These are phyloP conservation scores for Kuraishia capsulata DNA, from an alignment of 805 yeast genomes.

Conservation along the genomic window DNA sequence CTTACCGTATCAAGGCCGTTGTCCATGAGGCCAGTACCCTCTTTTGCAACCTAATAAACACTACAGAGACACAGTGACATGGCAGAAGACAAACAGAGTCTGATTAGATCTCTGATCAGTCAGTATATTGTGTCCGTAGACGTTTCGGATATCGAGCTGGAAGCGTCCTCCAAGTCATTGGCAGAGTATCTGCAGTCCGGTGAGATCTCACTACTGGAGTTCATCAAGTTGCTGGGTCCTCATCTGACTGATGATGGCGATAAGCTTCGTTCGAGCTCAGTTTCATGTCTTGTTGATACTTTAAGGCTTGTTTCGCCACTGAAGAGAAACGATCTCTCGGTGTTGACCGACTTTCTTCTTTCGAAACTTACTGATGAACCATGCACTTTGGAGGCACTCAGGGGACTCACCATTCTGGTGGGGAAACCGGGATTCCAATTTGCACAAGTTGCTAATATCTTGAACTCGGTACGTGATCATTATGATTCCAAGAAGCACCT, in stretches of 20 bases:
- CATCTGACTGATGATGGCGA: conserved; percentile 39
- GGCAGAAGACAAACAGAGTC: too few relatives aligned
- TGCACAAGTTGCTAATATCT: conserved; percentile 24
- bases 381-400: conserved; percentile 40
- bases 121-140: conserved; percentile 32
- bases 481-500: conserved; percentile 51
- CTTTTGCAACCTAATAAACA: too few relatives aligned
- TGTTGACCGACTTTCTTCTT: conserved; percentile 45
- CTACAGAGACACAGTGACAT: too few relatives aligned
- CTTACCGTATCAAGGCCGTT: too few relatives aligned
- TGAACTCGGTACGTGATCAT: conserved; percentile 23
- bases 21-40: too few relatives aligned
- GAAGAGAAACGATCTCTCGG: conserved; percentile 35
- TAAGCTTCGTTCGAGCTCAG: conserved; percentile 26
- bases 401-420: conserved; percentile 44
- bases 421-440: conserved; percentile 39
- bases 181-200: conserved; percentile 15
- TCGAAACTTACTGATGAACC: conserved; percentile 61
- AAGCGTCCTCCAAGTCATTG: conserved; percentile 20
- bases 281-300: conserved; percentile 30
- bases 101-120: conserved; percentile 14
- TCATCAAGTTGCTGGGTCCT: conserved; percentile 37
- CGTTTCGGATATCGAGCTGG: conserved; percentile 19
- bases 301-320: conserved; percentile 17
- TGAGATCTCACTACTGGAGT: conserved; percentile 27